Conservation (phyloP, 768 basidiomycete genomes). For the Mrakia blollopis region DNA sequence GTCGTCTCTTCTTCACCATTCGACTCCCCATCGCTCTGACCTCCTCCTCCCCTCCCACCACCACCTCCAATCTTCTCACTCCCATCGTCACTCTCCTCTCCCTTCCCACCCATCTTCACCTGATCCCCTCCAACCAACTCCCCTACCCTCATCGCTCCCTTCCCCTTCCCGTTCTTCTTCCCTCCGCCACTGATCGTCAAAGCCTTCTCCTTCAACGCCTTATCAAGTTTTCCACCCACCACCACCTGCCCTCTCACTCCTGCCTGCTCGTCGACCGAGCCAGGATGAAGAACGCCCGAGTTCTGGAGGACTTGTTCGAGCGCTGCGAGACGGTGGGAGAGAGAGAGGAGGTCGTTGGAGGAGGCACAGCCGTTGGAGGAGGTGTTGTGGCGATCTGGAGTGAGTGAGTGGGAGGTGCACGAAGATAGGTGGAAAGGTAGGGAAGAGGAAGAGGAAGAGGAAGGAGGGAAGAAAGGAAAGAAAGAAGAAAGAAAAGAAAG, state of each 20-base stretch:
- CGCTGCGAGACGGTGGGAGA: conserved; percentile 24
- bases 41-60: neutral
- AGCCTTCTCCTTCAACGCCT: neutral
- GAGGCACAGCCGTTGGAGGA: conserved; percentile 25
- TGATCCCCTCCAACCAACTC: neutral
- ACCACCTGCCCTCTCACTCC: neutral
- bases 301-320: conserved; percentile 24
- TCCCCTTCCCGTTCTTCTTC: neutral
- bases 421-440: neutral
- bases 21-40: conserved; percentile 11
- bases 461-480: too few relatives aligned
- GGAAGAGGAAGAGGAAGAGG: neutral
- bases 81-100: conserved; percentile 1
- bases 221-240: neutral
- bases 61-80: neutral
- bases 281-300: neutral
- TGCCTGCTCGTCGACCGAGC: conserved; percentile 6
- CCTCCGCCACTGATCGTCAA: neutral
- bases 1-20: neutral
- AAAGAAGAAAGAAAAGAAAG: too few relatives aligned
- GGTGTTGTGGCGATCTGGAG: conserved; percentile 6
- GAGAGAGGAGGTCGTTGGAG: conserved; percentile 19
- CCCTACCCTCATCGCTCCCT: neutral
- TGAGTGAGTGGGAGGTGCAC: too few relatives aligned
- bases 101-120: neutral